These are phyloP conservation scores for Rhizopogon vinicolor DNA, from an alignment of 768 basidiomycete genomes.

Conservation along the genomic window DNA sequence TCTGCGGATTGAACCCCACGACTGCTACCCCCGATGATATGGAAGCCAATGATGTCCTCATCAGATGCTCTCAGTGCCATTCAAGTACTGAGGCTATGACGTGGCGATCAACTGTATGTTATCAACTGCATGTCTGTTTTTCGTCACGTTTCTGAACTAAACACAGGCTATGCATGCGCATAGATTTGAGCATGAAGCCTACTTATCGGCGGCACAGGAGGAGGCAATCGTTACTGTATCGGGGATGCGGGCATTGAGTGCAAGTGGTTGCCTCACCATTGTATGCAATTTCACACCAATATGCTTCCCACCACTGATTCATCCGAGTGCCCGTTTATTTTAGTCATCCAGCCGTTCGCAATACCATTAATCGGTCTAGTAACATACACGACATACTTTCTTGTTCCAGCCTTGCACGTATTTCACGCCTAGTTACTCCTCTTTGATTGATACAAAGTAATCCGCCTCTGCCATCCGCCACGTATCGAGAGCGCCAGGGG, in stretches of 20 bases:
- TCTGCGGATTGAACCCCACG: conserved; percentile 30
- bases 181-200: background rate
- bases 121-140: background rate
- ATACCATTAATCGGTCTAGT: background rate
- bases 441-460: too few species aligned
- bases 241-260: too few species aligned
- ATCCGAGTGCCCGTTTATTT: background rate
- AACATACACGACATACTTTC: background rate
- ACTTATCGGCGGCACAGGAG: background rate
- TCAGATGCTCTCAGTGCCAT: background rate
- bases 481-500: too few species aligned
- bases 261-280: background rate
- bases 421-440: too few species aligned
- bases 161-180: background rate
- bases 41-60: conserved; percentile 14
- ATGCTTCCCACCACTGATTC: too few species aligned
- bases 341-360: too few species aligned
- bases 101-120: background rate
- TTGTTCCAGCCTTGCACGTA: background rate
- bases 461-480: too few species aligned
- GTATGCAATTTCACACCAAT: background rate
- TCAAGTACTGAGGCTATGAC: background rate
- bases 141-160: background rate
- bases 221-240: too few species aligned
- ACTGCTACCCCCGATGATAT: conserved; percentile 30